Percentiles rank a stretch among this genome's conserved stretches.
Conservation (phyloP, 352 stramenopile genomes). For the Phytophthora sp. region DNA sequence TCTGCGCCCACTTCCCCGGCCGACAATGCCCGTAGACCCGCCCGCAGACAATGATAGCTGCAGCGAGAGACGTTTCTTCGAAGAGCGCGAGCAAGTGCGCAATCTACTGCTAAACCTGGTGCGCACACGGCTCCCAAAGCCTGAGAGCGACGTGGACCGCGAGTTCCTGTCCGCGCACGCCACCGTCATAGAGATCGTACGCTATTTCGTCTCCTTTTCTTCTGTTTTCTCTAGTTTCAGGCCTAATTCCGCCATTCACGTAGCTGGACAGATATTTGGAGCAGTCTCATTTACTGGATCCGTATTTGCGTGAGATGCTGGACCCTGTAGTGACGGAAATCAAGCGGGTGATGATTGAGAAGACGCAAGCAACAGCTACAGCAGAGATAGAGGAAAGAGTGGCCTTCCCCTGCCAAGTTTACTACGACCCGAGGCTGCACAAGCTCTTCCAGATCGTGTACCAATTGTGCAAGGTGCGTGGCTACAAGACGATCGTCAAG, state of each 20-base stretch:
- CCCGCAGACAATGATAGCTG: constrained; percentile 44
- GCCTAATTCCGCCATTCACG: background rate
- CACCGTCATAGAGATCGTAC: constrained; percentile 58
- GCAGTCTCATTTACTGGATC: constrained; percentile 90
- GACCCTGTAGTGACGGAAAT: constrained; percentile 68
- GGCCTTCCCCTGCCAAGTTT: constrained; percentile 83
- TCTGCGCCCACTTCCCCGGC: too few species aligned
- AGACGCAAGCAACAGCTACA: constrained; percentile 32
- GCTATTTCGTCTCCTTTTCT: constrained; percentile 4
- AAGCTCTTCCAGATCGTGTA: constrained; percentile 94
- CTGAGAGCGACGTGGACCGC: constrained; percentile 54
- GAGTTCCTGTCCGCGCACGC: constrained; percentile 48
- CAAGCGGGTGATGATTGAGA: constrained; percentile 58
- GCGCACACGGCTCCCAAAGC: constrained; percentile 26
- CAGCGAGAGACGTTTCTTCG: constrained; percentile 70
- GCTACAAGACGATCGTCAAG: constrained; percentile 96
- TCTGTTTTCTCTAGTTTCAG: constrained; percentile 2
- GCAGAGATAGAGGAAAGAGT: constrained; percentile 15
- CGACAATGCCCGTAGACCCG: constrained; percentile 1
- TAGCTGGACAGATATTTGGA: constrained; percentile 91
- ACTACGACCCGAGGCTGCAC: constrained; percentile 76
- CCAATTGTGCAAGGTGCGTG: constrained; percentile 95
- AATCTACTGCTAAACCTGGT: constrained; percentile 51
- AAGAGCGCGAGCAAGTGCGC: constrained; percentile 57
- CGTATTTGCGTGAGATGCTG: constrained; percentile 81